Base-by-base conservation (phyloP, 2,329 filamentous ascomycete species). In the Huntiella decipiens region DNA sequence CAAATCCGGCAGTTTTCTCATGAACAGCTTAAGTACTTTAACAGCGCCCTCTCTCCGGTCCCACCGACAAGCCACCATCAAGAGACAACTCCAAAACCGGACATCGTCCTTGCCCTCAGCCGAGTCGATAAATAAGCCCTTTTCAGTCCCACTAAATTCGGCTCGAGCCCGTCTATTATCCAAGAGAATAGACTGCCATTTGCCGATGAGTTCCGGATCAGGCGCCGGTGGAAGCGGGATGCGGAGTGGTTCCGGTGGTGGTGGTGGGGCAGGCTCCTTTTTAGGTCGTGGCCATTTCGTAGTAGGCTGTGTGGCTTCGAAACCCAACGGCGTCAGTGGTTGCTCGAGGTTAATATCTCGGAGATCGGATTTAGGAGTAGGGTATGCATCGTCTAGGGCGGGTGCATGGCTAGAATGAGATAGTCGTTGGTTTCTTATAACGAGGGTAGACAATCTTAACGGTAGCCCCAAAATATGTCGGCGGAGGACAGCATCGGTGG, bases 1-100 rank as follows among this genome's bases (percentile, higher is more conserved):
- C n/a, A 50, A 15, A 37, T 47, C 42, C 4, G 48, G 48, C 12
- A 43, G 37, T 11, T 39, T 39, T 5, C 41, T 34, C 3, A 45
- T 12, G 19, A 50, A 47, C 3, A 50, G 42, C 16, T 45, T 43
- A 4, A 47, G 33, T 8, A 50, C 17, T 4, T 42, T 22, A 11
- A 38, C 6, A 28, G 45, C 45, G n/a, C 45, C 48, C 13, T 45
- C 36, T 34, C 48, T 40, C 28, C 45, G 33, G 33, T 43, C 35
- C 45, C 45, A 50, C 12, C 48, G 43, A 33, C 39, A 35, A 15
- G 45, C 34, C n/a, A 47, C 39, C 16, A 47, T 45, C 8, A 50
- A 22, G 6, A 50, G 34, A 35, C 36, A 45, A 12, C 45, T 38
- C 48, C 48, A 50, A 10, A 50, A 22, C 4, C 32, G 45, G 17